phyloP scores from a whole-genome alignment of 495 filamentous ascomycete species.

The Neurospora sp. region DNA sequence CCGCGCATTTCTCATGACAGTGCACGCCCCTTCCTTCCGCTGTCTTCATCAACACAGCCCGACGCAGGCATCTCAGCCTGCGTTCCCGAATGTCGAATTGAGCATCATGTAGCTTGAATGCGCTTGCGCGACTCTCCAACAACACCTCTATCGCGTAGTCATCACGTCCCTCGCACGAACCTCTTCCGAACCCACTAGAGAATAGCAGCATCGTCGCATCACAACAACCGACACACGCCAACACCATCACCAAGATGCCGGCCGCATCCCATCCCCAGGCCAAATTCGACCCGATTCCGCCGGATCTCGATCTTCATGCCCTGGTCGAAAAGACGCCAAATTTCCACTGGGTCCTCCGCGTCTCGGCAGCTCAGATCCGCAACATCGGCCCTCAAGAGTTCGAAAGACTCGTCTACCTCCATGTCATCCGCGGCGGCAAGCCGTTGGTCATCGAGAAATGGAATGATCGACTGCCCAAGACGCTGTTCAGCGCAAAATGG shows the following conservation, averaged over 20 bases:
- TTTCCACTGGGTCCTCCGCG: slow-evolving; percentile 70
- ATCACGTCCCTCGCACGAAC: background rate
- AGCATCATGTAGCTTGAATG: background rate
- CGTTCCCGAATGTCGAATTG: background rate
- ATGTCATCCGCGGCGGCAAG: slow-evolving; percentile 74
- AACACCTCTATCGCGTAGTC: background rate
- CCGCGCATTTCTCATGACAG: background rate
- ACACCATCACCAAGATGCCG: slow-evolving; percentile 46
- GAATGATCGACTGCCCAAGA: slow-evolving; percentile 50
- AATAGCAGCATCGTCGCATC: background rate
- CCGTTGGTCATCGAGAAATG: slow-evolving; percentile 87
- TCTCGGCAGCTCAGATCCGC: slow-evolving; percentile 64
- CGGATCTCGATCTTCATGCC: slow-evolving; percentile 62
- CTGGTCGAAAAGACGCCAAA: slow-evolving; percentile 71
- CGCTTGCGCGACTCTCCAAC: background rate
- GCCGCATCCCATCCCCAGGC: slow-evolving; percentile 53
- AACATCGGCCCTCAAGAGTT: slow-evolving; percentile 62
- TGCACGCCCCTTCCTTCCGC: background rate
- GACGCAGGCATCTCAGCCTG: background rate
- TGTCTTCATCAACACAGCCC: background rate
- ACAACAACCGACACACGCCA: background rate
- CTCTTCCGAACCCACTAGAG: background rate
- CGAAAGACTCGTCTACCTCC: slow-evolving; percentile 65
- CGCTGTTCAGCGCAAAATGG: slow-evolving; percentile 74
- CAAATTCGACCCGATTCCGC: slow-evolving; percentile 77